Conservation (phyloP, 2,329 filamentous ascomycete genomes). For the Coniochaeta sp. region DNA sequence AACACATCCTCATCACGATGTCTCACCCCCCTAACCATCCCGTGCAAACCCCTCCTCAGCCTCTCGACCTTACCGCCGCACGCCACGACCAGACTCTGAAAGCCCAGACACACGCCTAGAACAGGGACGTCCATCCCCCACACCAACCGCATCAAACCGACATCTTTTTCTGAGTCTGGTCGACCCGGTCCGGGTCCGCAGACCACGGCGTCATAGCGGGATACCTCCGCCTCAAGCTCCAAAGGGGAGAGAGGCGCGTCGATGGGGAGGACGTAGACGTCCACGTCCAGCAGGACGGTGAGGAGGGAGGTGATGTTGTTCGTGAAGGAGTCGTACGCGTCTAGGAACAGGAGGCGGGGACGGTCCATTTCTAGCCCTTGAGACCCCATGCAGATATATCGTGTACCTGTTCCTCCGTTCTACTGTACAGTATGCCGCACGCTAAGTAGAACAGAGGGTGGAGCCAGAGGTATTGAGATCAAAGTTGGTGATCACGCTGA, state of each 20-base stretch:
- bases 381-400: no score
- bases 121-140: conserved; percentile 73
- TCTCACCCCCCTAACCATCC: conserved; percentile 64
- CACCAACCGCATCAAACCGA: conserved; percentile 72
- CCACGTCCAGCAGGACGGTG: conserved; percentile 57
- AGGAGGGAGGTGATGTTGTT: conserved; percentile 88
- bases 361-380: no score
- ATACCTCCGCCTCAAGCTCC: conserved; percentile 31
- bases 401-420: no score
- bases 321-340: conserved; percentile 95
- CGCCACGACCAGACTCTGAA: conserved; percentile 69
- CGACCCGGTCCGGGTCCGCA: conserved; percentile 87
- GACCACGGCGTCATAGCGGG: conserved; percentile 73
- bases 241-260: conserved; percentile 30
- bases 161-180: conserved; percentile 63
- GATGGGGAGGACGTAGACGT: conserved; percentile 67
- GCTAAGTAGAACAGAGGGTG: no score
- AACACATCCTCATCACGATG: conserved; percentile 61
- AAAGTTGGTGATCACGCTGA: no score
- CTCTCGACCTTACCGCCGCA: conserved; percentile 61
- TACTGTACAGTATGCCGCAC: no score
- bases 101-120: conserved; percentile 82
- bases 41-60: conserved; percentile 63
- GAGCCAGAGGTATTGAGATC: no score
- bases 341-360: conserved; percentile 69